Base-by-base conservation (phyloP, 179 eudicot genomes). In the Patellifolia procumbens region DNA sequence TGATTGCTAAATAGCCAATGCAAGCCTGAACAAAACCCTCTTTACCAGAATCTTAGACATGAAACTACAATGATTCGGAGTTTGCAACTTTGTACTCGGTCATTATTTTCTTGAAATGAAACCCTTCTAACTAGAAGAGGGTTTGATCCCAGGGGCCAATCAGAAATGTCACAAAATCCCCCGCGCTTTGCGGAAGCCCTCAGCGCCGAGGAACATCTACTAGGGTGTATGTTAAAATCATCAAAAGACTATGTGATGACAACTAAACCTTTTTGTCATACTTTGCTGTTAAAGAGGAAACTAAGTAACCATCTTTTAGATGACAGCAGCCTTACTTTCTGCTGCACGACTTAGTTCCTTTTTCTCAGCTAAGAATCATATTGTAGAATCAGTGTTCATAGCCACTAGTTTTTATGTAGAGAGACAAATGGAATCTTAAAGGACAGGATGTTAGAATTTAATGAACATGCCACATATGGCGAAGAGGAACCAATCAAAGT, bases 381-480 rank as follows among this genome's bases (percentile, higher is more conserved):
- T 1, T 42, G n/a, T 11, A 43, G 12, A 32, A 43, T 63, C 35
- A 17, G 46, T 31, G 4, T 63, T 17, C 9, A n/a, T 19, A 34
- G 70, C 34, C 72, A 68, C n/a, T 45, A 68, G 4, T 68, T 24
- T 42, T n/a, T 24, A 24, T 55, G n/a, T n/a, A 32, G 0, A 32
- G 31, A 34, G 46, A 53, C 45, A 71, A 56, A 37, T 56, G 37
- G 66, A 72, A 58, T 56, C 63, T 53, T 11, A 53, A 71, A 53
- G 15, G 5, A 5, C 12, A 34, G 31, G 11, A 22, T 67, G 42
- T 39, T 37, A 42, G 20, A 20, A 22, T 32, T 71, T 17, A 0
- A 39, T 55, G 49, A 24, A 35, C 4, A 55, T 56, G 35, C 24
- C 24, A 37, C 15, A 35, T 31, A 72, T 5, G 37, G 39, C 13